Base-by-base conservation (phyloP, 148 eudicot genomes). In the Rhododendron molle region DNA sequence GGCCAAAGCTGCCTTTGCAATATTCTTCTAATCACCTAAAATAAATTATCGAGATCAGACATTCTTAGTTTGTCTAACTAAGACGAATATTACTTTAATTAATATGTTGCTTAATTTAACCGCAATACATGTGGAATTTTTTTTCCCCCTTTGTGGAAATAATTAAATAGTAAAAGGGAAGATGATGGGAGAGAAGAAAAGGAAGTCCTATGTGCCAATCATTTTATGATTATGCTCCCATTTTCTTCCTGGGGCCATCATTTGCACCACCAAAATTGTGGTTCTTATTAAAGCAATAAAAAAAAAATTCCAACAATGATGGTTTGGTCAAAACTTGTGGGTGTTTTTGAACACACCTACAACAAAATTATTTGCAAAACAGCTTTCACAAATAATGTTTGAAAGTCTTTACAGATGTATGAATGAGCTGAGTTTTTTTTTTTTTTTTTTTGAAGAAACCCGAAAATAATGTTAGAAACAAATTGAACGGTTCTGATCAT, bases 181-280 rank as follows among this genome's bases (percentile, higher is more conserved):
- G 49, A 85, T 49, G 87, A 85, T 80, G 83, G 58, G 15, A 4
- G 30, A 46, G 49, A 80, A 80, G 78, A 80, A 78, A 78, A 8
- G 10, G 10, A 44, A 47, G 47, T 52, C 74, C 20, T 23, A 5
- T 54, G 5, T 10, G 3, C 54, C 58, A 40, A 77, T 52, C 74
- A 56, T 40, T 76, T 9, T 21, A 78, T 28, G 5, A 40, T 78
- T 62, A 36, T 60, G 26, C 44, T 2, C 46, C 5, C 4, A 32
- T 81, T 81, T 81, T 80, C 83, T 30, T 80, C 40, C 20, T 52
- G 43, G 23, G 60, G 21, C 26, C 65, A 80, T 46, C 49, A 46
- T 46, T 40, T 50, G 28, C 28, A 77, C 47, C 80, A 77, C 49
- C 15, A 11, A 9, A 23, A 2, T 23, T 77, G 80, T 79, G 40